Evolutionary conservation across 331 rosid species (phyloP), one percentile per base, ranked within the genome.

Genomic region (Quercus phellos): DNA sequence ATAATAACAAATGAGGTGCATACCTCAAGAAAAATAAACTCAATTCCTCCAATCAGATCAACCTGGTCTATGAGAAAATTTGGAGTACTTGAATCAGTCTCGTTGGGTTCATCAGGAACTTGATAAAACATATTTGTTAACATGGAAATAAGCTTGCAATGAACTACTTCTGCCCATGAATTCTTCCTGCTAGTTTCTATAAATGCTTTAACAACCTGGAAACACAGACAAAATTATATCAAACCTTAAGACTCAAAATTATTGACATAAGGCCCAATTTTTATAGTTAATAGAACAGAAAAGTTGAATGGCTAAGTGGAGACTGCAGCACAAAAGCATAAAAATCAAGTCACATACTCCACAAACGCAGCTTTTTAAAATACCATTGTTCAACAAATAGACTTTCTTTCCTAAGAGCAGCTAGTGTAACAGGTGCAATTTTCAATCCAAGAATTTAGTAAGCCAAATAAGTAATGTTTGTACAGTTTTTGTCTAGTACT

Each of bases 141-240:
- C 93, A 95, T 78, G 82, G 93, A 91, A 85, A 93, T 87, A 75
- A 95, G 98, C 87, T 91, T 95, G 89, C 93, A 80, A 76, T 91
- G 98, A 81, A 95, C 99, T 84, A 95, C 81, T 74, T 93, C 99
- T 77, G 97, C 99, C 99, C 99, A 95, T 77, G 96, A 88, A 84
- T 95, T 89, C 82, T 63, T 81, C 90, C 96, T 84, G 86, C 99
- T 93, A 81, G 73, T 84, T 85, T 83, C 84, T 74, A 95, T 67
- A 61, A 95, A 90, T 86, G 73, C 89, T 86, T 85, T 91, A 76
- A 91, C 72, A 83, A 95, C 99, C 99, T 95, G 85, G 29, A 51
- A 81, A 79, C 9, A 79, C 32, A 70, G n/a, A 70, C 63, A 53
- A 51, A 55, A 78, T 68, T 58, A 85, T 76, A 85, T 84, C 78